phyloP scores from a whole-genome alignment of 192 early-diverging fungal species.

The Coemansia sp. region DNA sequence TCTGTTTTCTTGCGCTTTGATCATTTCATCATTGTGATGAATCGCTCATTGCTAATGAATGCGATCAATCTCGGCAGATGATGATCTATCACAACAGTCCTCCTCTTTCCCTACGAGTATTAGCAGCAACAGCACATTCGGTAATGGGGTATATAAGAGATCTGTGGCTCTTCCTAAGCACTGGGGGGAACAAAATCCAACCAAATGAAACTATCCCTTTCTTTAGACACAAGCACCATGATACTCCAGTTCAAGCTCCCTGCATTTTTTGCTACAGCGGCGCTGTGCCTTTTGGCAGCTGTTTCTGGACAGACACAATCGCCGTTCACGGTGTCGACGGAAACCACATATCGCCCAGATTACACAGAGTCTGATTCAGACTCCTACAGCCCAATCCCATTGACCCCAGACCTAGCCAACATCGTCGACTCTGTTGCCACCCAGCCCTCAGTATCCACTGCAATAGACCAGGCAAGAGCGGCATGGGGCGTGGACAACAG shows the following conservation, averaged over 20 bases:
- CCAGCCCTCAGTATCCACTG: slow-evolving; percentile 33
- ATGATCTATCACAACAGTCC: no score
- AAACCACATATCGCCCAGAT: slow-evolving; percentile 42
- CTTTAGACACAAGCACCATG: no score
- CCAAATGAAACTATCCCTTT: no score
- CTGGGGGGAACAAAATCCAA: no score
- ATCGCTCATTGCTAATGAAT: no score
- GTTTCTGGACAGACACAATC: slow-evolving; percentile 3
- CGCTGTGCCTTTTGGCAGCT: neutral
- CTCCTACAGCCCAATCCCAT: slow-evolving; percentile 33
- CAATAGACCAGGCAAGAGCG: slow-evolving; percentile 34
- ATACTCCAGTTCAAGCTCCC: neutral
- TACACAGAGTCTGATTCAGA: slow-evolving; percentile 16
- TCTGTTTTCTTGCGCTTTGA: no score
- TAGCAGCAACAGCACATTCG: no score
- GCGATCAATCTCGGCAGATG: no score
- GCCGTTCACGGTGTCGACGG: slow-evolving; percentile 24
- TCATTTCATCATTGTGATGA: no score
- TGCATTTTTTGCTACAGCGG: neutral
- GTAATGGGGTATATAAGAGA: no score
- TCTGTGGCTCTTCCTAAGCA: no score
- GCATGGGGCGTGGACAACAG: slow-evolving; percentile 8
- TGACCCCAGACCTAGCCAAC: slow-evolving; percentile 41
- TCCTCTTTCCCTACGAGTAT: no score
- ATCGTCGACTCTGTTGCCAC: slow-evolving; percentile 36